A percentile compares a stretch with the other conserved stretches of the same genome.
phyloP scores from a whole-genome alignment of 2,329 filamentous ascomycete genomes.

The Xylariaceae sp. region DNA sequence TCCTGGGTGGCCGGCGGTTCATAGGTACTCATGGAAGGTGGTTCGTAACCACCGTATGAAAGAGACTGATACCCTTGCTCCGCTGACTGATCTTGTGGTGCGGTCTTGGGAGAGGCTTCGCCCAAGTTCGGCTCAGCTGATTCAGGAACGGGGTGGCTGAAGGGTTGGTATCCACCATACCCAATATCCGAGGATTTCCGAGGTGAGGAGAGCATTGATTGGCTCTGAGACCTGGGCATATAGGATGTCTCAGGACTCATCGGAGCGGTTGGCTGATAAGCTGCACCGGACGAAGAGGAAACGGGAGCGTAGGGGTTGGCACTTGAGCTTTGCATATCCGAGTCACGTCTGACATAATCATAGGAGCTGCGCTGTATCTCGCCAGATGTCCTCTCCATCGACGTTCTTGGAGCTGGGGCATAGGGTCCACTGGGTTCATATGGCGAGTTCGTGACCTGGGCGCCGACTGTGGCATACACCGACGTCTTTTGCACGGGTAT shows the following conservation, averaged over 20 bases:
- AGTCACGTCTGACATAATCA: slow-evolving; percentile 37
- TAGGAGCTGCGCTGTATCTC: slow-evolving; percentile 37
- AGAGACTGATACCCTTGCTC: slow-evolving; percentile 38
- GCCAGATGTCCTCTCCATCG: slow-evolving; percentile 41
- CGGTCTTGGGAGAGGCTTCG: slow-evolving; percentile 9
- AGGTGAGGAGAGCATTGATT: slow-evolving; percentile 14
- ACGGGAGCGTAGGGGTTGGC: slow-evolving; percentile 32
- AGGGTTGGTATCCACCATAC: slow-evolving; percentile 27
- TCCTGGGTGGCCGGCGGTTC: slow-evolving; percentile 26
- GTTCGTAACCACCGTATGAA: slow-evolving; percentile 48
- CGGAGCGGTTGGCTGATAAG: slow-evolving; percentile 27
- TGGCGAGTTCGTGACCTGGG: slow-evolving; percentile 27
- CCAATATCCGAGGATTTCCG: slow-evolving; percentile 19
- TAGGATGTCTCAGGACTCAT: slow-evolving; percentile 19
- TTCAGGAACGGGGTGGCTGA: slow-evolving; percentile 17
- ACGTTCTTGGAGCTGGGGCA: slow-evolving; percentile 34
- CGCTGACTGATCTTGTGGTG: slow-evolving; percentile 13
- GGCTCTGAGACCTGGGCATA: slow-evolving; percentile 18
- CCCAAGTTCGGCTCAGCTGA: slow-evolving; percentile 8
- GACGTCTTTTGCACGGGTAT: slow-evolving; percentile 42
- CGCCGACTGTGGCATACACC: slow-evolving; percentile 43
- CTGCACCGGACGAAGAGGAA: slow-evolving; percentile 25
- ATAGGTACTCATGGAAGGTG: slow-evolving; percentile 36
- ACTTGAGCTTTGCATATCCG: slow-evolving; percentile 34
- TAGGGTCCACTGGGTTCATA: slow-evolving; percentile 33